Conservation (phyloP, 257 asterid genomes). For the Gardenia jasminoides region DNA sequence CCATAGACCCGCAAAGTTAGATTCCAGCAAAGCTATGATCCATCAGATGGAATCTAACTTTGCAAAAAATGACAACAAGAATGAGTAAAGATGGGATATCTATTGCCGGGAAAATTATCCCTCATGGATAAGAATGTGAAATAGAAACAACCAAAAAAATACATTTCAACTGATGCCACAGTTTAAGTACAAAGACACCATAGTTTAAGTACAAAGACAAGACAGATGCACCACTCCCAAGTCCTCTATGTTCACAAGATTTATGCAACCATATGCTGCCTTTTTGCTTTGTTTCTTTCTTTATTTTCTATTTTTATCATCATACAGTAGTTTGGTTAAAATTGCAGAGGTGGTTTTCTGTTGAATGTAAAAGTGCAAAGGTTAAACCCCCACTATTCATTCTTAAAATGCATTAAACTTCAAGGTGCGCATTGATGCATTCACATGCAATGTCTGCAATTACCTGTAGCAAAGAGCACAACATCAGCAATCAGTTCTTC, state of each 20-base stretch:
- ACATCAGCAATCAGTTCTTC: constrained; percentile 85
- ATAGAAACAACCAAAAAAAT: not conserved
- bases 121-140: not conserved
- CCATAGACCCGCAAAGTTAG: not conserved
- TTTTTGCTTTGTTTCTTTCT: not conserved
- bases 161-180: not conserved
- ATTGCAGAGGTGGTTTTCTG: not conserved
- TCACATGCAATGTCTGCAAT: constrained; percentile 17
- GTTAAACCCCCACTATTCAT: constrained; percentile 2
- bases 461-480: constrained; percentile 99
- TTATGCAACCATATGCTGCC: not conserved
- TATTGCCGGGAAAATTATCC: not conserved
- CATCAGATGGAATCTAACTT: not conserved
- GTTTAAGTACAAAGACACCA: not conserved
- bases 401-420: not conserved
- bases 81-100: not conserved
- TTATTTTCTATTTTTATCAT: not conserved
- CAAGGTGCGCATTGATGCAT: not conserved
- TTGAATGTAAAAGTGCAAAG: not conserved
- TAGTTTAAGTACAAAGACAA: not conserved
- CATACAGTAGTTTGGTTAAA: not conserved
- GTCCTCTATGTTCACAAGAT: not conserved
- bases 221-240: not conserved
- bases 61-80: not conserved
- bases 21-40: not conserved